phyloP scores from a whole-genome alignment of 2,329 filamentous ascomycete species.

The Cordyceps farinosa region DNA sequence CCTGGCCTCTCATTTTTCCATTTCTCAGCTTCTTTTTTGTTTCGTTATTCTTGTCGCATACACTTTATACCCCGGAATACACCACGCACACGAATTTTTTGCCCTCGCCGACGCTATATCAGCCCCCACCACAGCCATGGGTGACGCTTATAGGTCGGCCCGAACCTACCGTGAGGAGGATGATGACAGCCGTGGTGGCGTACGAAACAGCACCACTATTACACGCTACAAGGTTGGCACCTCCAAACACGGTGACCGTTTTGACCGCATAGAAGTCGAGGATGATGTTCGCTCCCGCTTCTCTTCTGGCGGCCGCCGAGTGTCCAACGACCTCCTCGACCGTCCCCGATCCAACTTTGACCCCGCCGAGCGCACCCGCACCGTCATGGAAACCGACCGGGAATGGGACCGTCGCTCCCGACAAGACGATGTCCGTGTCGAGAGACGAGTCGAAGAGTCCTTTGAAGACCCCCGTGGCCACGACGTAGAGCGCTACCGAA shows the following conservation, averaged over 20 bases:
- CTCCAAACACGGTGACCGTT: slow-evolving; percentile 38
- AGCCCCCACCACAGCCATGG: slow-evolving; percentile 25
- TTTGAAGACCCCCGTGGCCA: slow-evolving; percentile 43
- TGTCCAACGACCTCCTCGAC: slow-evolving; percentile 40
- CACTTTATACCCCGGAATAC: neutral
- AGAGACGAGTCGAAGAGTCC: slow-evolving; percentile 51
- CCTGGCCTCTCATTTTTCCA: neutral
- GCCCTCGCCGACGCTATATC: neutral
- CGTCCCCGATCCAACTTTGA: slow-evolving; percentile 52
- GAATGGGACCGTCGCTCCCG: slow-evolving; percentile 44
- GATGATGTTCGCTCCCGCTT: slow-evolving; percentile 45
- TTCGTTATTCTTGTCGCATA: slow-evolving; percentile 7
- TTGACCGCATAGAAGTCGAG: slow-evolving; percentile 43
- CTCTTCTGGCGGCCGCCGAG: slow-evolving; percentile 37
- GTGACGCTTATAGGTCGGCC: slow-evolving; percentile 32
- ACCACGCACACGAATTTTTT: neutral
- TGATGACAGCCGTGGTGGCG: slow-evolving; percentile 39
- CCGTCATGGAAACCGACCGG: slow-evolving; percentile 38
- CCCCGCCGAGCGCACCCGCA: slow-evolving; percentile 34
- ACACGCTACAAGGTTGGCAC: slow-evolving; percentile 49
- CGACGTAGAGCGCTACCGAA: slow-evolving; percentile 57
- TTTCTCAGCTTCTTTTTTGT: neutral
- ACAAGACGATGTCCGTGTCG: slow-evolving; percentile 47
- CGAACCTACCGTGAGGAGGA: slow-evolving; percentile 34
- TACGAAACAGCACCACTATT: slow-evolving; percentile 45